Evolutionary conservation across 768 basidiomycete species (phyloP), one percentile per base, ranked within the genome.

Genomic region (Phaeolepiota aurea): DNA sequence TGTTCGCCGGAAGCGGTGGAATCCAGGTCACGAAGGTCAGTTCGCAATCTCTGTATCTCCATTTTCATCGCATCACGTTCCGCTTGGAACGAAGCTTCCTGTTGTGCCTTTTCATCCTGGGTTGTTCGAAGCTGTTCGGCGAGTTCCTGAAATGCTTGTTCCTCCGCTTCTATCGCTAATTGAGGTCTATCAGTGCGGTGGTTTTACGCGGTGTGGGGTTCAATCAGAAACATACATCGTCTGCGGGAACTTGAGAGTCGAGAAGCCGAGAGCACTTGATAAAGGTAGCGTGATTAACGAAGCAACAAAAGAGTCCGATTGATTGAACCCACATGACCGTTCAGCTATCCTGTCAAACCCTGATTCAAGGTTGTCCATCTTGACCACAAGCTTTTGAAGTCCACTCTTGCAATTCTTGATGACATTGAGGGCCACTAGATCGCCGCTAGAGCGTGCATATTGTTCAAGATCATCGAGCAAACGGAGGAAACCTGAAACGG

Each of bases 271-370:
- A 89, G 68, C 23, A 91, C 88, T 89, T 39, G 20, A 41, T 38
- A 21, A 25, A 41, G 20, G 44, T 40, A 35, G 43, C 10, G 32
- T 42, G 28, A 39, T 32, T n/a, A 23, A 41, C 21, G 18, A 22
- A 49, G 20, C 25, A 38, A 32, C 21, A 32, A 38, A 35, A 37
- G 7, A 36, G 43, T 43, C 16, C 13, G 30, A 33, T 33, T 20
- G 25, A 13, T 4, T 32, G 45, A 50, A 4, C 87, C 42, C 55
- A 90, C 90, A 58, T 44, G 87, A 87, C 35, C 84, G 76, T 55
- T 92, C 88, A 2, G 87, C 84, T 50, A 93, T 82, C 47, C 79
- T 75, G 50, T 93, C 91, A 52, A 96, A 92, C 1, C 83, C 82
- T 0, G 74, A 57, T 55, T 88, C 83, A 10, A 93, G 66, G 18